Conservation (phyloP, 805 yeast genomes). For the Pachysolen tannophilus region DNA sequence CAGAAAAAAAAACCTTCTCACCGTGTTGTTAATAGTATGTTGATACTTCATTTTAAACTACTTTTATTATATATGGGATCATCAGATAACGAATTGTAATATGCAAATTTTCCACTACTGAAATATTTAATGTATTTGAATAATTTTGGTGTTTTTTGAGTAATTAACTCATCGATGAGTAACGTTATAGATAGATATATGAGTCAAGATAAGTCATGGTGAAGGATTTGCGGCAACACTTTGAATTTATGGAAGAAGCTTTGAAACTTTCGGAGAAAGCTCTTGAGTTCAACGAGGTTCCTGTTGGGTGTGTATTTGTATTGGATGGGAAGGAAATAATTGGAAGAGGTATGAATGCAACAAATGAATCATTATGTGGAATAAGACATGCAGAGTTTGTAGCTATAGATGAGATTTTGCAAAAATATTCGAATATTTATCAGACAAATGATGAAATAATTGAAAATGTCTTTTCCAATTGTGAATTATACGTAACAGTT, state of each 20-base stretch:
- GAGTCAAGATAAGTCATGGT: no score
- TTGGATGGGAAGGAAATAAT: conserved; percentile 40
- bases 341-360: conserved; percentile 77
- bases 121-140: no score
- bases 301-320: conserved; percentile 77
- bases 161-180: no score
- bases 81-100: no score
- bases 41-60: no score
- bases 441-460: conserved; percentile 12
- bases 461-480: conserved; percentile 36
- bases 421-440: conserved; percentile 20
- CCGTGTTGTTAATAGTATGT: no score
- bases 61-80: no score
- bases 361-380: conserved; percentile 79
- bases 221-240: conserved; percentile 13
- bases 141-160: no score
- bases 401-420: conserved; percentile 53
- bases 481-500: conserved; percentile 83
- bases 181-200: no score
- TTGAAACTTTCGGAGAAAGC: conserved; percentile 56
- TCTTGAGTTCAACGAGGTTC: conserved; percentile 62
- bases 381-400: conserved; percentile 90
- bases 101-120: no score
- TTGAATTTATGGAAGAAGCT: conserved; percentile 42
- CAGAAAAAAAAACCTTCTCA: neutral